A percentile compares a stretch with the other conserved stretches of the same genome.
phyloP scores from a whole-genome alignment of 441 rosid species.

The Manihot esculenta region DNA sequence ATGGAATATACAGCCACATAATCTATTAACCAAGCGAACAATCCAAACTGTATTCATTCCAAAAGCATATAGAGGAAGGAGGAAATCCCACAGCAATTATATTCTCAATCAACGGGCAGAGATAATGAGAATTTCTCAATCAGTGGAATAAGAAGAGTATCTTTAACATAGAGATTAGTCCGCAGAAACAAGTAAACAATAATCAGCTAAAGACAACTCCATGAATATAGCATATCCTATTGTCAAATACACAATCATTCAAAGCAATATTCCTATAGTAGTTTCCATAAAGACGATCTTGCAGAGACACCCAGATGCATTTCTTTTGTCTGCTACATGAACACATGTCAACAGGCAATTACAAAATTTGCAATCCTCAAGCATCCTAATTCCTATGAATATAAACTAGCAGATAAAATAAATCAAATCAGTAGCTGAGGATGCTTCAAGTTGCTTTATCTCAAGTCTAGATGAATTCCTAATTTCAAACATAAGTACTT shows the following conservation, averaged over 20 bases:
- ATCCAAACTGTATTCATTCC: background rate
- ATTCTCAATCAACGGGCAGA: background rate
- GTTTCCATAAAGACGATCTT: background rate
- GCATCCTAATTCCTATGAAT: no score
- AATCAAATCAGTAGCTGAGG: background rate
- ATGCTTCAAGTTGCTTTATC: slow-evolving; percentile 9
- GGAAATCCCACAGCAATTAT: background rate
- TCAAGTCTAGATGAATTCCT: slow-evolving; percentile 9
- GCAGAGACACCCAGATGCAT: no score
- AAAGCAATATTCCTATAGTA: background rate
- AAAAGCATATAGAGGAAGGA: background rate
- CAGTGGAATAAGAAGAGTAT: background rate
- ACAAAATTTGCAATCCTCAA: background rate
- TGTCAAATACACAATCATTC: background rate
- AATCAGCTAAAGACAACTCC: background rate
- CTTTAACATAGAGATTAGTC: background rate
- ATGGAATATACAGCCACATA: background rate
- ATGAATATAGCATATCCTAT: background rate
- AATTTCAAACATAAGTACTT: background rate
- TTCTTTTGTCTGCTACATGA: background rate
- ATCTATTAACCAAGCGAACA: background rate
- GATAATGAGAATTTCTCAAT: background rate
- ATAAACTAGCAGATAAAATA: background rate
- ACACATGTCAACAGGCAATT: slow-evolving; percentile 1
- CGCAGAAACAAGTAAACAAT: background rate